Base-by-base conservation (phyloP, 1,284 basidiomycete genomes). In the Rhodotorula sp. region DNA sequence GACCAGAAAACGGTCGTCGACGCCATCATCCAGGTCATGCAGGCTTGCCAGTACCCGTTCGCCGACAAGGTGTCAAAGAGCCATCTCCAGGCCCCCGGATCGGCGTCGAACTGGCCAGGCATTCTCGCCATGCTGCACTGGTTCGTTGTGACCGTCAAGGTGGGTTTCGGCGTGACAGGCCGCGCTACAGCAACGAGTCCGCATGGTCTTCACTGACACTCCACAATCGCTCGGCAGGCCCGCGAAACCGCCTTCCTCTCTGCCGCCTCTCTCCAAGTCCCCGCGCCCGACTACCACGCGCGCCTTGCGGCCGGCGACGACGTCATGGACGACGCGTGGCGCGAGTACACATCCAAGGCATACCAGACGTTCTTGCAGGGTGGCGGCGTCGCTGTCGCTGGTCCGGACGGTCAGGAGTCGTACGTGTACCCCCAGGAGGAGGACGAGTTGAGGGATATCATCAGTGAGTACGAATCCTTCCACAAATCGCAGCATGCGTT, bases 61-160 rank as follows among this genome's bases (percentile, higher is more conserved):
- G 70, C 70, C 40, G 70, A 75, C 37, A 64, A 60, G 44, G 77
- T 79, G 59, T 71, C 70, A 28, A 78, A 77, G 62, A 78, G 75
- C 55, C 76, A 77, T 34, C 54, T 79, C 22, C 78, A 79, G 64
- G 73, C 76, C 11, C 68, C 75, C 37, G 78, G 77, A 0, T 74
- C 71, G 24, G 72, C 74, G 61, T 76, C 77, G 56, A 76, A 64
- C 58, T 79, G 78, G 78, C 78, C 78, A 11, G 72, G 70, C 48
- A 73, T 79, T 67, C 65, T 79, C 34, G 78, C 76, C 24, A 78
- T 79, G 78, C 62, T 79, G 30, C 75, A 79, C 65, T 79, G 78
- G 78, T 66, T 78, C 46, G 73, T 78, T 52, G 69, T 64, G 30
- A 66, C 71, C 31, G 75, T 79, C 64, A 70, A 75, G 55, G 78